Base-by-base conservation (phyloP, 2,329 filamentous ascomycete genomes). In the Clonostachys rhizophaga region DNA sequence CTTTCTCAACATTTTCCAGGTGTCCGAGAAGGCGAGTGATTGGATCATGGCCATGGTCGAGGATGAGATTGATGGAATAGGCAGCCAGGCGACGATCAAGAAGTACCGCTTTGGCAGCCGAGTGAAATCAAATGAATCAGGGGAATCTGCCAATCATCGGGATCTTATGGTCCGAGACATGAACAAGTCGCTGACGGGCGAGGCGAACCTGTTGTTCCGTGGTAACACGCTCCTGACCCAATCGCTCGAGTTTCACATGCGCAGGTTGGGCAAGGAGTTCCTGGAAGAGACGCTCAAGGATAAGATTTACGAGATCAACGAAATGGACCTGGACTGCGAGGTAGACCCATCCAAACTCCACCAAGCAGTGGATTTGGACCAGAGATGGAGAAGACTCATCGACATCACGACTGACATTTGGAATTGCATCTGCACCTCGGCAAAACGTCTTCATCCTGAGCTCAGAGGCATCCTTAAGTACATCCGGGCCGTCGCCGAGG, bases 211-310 rank as follows among this genome's bases (percentile, higher is more conserved):
- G 2, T 80, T 99, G 5, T 99, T 99, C 68, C 83, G 94, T 34
- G 94, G 94, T 50, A 99, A 99, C 59, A 95, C 94, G 0, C 72
- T 99, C 10, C 76, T 97, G 30, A 99, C 94, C 0, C 95, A 96
- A 63, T 86, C 91, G 2, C 76, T 99, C 41, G 94, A 99, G 63
- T 87, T 90, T 49, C 91, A 99, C 63, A 97, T 99, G 94, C 88
- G 91, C 49, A 83, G 94, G 10, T 74, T 97, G 1, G 94, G 94
- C 40, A 92, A 91, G 55, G 91, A 96, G 55, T 99, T 96, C 58
- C 70, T 99, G 2, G 89, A 95, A 55, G 89, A 95, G 44, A 86
- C 89, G 1, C 75, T 99, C 37, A 83, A 83, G n/a, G 86, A 91
- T 45, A 94, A 91, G 65, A 79, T 99, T 41, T 76, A 79, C 49